Evolutionary conservation across 2,329 filamentous ascomycete species (phyloP), one percentile per base, ranked within the genome.

Genomic region (Xylaria multiplex): DNA sequence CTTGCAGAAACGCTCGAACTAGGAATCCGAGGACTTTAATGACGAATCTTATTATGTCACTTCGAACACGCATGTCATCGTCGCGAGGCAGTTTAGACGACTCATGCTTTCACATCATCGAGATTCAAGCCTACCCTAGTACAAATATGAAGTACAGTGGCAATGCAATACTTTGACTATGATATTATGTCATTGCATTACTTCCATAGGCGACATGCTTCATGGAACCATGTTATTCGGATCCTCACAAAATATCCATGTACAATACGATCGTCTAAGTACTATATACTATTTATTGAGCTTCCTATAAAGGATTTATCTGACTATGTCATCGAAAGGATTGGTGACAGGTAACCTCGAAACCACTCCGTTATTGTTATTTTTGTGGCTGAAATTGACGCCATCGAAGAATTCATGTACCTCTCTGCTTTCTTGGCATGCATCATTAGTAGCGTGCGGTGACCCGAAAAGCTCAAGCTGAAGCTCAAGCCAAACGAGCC

Each of bases 1-100:
- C 77, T 97, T 66, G 93, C 91, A 0, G 93, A 97, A 77, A 91
- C 91, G 81, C 78, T 97, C 50, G 91, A 94, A 72, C 83, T 83
- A 74, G 75, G 74, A 13, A 68, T 75, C 64, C 64, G 66, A 56
- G 67, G 70, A 22, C 65, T 62, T 56, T 61, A 62, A 65, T 69
- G 65, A 54, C 52, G 19, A 19, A 50, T 22, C 40, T 22, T 35
- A 48, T 19, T 59, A 13, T 42, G 35, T 42, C 22, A 22, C 56
- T 13, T 35, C 11, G 43, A 54, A 49, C 30, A 8, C n/a, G 35
- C 35, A 53, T 53, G 5, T 53, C 30, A 32, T 2, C 2, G 14
- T 27, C n/a, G 45, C 19, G 22, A 32, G 56, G n/a, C 32, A 7
- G 37, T 3, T 7, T 8, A 3, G 49, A 35, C 49, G 56, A 65